A percentile compares a stretch with the other conserved stretches of the same genome.
These are phyloP conservation scores for Hypomyces rosellus DNA, from an alignment of 2,329 filamentous ascomycete genomes.

Conservation along the genomic window DNA sequence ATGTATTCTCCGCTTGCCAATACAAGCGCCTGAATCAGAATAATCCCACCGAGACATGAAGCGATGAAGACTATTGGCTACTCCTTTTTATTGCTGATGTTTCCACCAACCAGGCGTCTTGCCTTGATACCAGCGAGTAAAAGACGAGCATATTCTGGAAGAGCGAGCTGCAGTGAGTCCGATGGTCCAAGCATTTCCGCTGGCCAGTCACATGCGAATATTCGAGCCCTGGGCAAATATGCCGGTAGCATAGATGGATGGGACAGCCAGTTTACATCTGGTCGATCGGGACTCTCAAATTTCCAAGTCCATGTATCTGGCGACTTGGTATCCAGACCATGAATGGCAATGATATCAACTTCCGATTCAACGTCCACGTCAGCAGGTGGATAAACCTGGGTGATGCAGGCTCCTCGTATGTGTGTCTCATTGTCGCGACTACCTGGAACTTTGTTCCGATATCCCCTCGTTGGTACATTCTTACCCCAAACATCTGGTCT, in stretches of 20 bases:
- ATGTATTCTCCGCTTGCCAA: slow-evolving; percentile 13
- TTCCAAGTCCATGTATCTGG: neutral
- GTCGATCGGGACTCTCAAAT: neutral
- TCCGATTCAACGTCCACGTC: slow-evolving; percentile 25
- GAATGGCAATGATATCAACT: slow-evolving; percentile 35
- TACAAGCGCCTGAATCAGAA: slow-evolving; percentile 23
- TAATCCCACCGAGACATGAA: slow-evolving; percentile 27
- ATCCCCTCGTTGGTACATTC: too few species aligned
- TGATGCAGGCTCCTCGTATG: too few species aligned
- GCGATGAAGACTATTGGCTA: slow-evolving; percentile 26
- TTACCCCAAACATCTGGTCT: too few species aligned
- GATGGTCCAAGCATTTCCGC: slow-evolving; percentile 16
- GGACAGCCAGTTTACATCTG: slow-evolving; percentile 22
- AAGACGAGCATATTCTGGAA: slow-evolving; percentile 17
- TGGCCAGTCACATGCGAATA: slow-evolving; percentile 25
- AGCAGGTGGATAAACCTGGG: too few species aligned
- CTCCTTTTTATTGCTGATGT: neutral
- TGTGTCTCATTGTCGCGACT: too few species aligned
- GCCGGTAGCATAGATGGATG: slow-evolving; percentile 20
- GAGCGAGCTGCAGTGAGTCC: slow-evolving; percentile 13
- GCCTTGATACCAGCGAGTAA: slow-evolving; percentile 20
- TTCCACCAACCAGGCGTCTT: neutral
- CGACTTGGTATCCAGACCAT: slow-evolving; percentile 65
- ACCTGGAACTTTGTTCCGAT: too few species aligned
- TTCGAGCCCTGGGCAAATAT: slow-evolving; percentile 14